Evolutionary conservation across 176 grass and related monocot species (phyloP).

Genomic region (Juncus effusus): DNA sequence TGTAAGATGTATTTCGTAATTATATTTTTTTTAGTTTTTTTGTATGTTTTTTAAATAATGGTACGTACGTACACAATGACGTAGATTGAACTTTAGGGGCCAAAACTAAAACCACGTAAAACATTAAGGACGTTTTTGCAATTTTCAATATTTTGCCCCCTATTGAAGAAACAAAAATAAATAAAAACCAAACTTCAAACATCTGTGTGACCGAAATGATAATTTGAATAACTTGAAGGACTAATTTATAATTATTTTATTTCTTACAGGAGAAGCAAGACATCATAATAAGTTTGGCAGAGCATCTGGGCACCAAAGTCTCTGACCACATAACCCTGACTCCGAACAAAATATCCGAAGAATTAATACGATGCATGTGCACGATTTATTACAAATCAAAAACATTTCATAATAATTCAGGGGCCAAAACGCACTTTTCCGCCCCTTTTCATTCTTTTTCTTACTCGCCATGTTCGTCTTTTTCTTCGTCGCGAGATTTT

Average conservation of each 20-base stretch:
- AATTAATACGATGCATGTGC: conserved; percentile 82
- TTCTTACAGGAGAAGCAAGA: conserved; percentile 47
- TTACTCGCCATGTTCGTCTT: conserved; percentile 85
- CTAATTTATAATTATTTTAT: neutral
- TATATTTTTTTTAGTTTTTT: no score
- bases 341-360: conserved; percentile 85
- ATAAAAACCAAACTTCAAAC: conserved; percentile 4
- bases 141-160: no score
- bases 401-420: conserved; percentile 22
- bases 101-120: no score
- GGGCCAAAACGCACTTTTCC: conserved; percentile 9
- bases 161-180: no score
- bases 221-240: conserved; percentile 7
- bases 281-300: conserved; percentile 62
- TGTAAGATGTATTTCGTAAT: no score
- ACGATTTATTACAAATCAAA: conserved; percentile 59
- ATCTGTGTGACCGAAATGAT: neutral
- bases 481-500: conserved; percentile 65
- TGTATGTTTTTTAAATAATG: no score
- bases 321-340: conserved; percentile 88
- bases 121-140: no score
- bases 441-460: conserved; percentile 32
- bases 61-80: no score
- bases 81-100: no score
- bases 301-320: conserved; percentile 84